Evolutionary conservation across 1,139 yeast genomes (phyloP).

Genomic region (Suhomyces choctaworum): DNA sequence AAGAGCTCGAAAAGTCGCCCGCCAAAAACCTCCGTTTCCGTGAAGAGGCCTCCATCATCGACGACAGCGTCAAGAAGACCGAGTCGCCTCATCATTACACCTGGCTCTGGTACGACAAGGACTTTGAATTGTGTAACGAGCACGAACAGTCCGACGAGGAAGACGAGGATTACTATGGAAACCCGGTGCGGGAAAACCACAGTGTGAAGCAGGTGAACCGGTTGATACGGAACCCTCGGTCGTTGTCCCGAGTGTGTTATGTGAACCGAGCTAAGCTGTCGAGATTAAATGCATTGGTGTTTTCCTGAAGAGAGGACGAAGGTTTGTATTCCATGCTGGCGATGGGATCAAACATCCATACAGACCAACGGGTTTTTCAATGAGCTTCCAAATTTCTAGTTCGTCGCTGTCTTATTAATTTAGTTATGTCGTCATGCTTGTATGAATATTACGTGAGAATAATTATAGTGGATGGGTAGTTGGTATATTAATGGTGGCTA

Average conservation of each 20-base stretch:
- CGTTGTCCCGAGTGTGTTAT: conserved; percentile 31
- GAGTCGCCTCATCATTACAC: conserved; percentile 19
- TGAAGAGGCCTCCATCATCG: conserved; percentile 23
- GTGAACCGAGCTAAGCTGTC: conserved; percentile 26
- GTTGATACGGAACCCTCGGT: conserved; percentile 19
- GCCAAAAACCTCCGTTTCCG: conserved; percentile 18
- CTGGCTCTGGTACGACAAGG: conserved; percentile 44
- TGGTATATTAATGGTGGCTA: too few relatives aligned
- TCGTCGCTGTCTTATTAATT: conserved; percentile 11
- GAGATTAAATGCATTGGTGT: conserved; percentile 33
- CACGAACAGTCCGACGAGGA: conserved; percentile 29
- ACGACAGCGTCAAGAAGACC: conserved; percentile 1
- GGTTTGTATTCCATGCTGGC: too few relatives aligned
- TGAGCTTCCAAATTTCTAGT: conserved; percentile 3
- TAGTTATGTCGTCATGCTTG: conserved; percentile 1
- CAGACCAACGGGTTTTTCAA: too few relatives aligned
- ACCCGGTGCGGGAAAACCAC: conserved; percentile 17
- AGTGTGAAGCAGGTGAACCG: conserved; percentile 30
- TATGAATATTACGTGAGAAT: too few relatives aligned
- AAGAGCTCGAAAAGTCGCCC: conserved; percentile 3
- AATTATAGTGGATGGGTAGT: too few relatives aligned
- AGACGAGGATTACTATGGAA: conserved; percentile 17
- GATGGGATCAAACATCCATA: too few relatives aligned
- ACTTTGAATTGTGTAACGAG: conserved; percentile 30
- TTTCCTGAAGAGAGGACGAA: too few relatives aligned